phyloP scores from a whole-genome alignment of 1,284 basidiomycete genomes.

The Boletellus deceptivus region DNA sequence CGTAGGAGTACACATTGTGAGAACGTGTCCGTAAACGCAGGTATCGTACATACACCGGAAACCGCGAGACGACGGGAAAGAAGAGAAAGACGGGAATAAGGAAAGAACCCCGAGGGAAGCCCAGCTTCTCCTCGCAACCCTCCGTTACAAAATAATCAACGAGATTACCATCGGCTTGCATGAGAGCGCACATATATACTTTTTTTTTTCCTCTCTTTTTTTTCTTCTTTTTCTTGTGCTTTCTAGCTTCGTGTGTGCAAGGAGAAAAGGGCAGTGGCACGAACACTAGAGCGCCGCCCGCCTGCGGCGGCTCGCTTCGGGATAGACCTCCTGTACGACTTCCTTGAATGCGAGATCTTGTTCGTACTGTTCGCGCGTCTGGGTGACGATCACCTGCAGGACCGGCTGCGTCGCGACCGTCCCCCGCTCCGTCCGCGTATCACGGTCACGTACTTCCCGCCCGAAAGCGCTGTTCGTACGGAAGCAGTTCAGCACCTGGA shows the following conservation, averaged over 20 bases:
- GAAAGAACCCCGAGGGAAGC: conserved; percentile 9
- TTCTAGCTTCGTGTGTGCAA: no score
- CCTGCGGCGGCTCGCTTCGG: conserved; percentile 24
- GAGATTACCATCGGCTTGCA: conserved; percentile 6
- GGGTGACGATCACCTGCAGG: conserved; percentile 33
- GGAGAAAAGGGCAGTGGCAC: no score
- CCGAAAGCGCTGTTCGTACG: conserved; percentile 24
- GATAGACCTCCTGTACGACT: conserved; percentile 29
- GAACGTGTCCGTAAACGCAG: conserved; percentile 5
- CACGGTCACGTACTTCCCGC: conserved; percentile 12
- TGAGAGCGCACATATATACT: conserved; percentile 3
- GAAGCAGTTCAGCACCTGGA: conserved; percentile 32
- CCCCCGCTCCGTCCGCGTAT: conserved; percentile 13
- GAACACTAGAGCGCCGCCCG: conserved; percentile 5
- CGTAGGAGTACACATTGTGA: background rate
- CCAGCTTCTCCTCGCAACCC: conserved; percentile 15
- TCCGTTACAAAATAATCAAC: conserved; percentile 25
- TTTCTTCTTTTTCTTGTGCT: background rate
- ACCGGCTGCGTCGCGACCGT: conserved; percentile 18
- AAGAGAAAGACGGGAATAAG: background rate
- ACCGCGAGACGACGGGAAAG: background rate
- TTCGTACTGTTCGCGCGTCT: conserved; percentile 34
- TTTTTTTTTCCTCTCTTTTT: conserved; percentile 5
- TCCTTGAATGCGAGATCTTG: conserved; percentile 34
- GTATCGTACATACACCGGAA: background rate